Base-by-base conservation (phyloP, 2,329 filamentous ascomycete genomes). In the Acephala macrosclerotiorum region DNA sequence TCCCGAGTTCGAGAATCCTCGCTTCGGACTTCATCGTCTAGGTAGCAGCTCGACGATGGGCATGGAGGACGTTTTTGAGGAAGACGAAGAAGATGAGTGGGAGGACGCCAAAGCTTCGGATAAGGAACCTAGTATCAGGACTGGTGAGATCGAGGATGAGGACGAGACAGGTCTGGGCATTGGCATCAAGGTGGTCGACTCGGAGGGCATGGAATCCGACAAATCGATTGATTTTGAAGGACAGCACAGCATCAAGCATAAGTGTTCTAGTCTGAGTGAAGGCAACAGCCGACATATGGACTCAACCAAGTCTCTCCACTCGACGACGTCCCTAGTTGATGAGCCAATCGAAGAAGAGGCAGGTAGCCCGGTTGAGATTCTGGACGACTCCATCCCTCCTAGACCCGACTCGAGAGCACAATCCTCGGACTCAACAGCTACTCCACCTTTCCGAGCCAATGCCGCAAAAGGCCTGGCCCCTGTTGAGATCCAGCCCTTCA, bases 31-130 rank as follows among this genome's bases (percentile, higher is more conserved):
- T 29, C 84, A 86, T 65, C 84, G 87, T 18, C 89, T 89, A 60
- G 85, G 85, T 45, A 91, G 88, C 76, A 87, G 86, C 70, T 89
- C 90, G 0, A 90, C 90, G 0, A 94, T 96, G 91, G 91, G 90
- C 0, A 94, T 96, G 91, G 91, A 90, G 0, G 92, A 95, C 75
- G 92, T 96, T 0, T 96, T 95, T 69, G 92, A 96, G 75, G 92
- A 95, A 72, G 92, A 94, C 33, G 92, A 94, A 72, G 84, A 88
- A 14, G 83, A 83, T 22, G 80, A 81, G 20, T 68, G 79, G 80
- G 70, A 79, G 71, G 64, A 79, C 70, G 33, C 74, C 51, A 76
- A 75, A 58, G 68, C 71, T 38, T 68, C 75, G 9, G 73, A 76
- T 60, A 77, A 76, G 62, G 74, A 76, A 61, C 75, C 75, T 29